Evolutionary conservation across 129 eudicot species (phyloP), one percentile per base, ranked within the genome.

Genomic region (Flaveria sonorensis): DNA sequence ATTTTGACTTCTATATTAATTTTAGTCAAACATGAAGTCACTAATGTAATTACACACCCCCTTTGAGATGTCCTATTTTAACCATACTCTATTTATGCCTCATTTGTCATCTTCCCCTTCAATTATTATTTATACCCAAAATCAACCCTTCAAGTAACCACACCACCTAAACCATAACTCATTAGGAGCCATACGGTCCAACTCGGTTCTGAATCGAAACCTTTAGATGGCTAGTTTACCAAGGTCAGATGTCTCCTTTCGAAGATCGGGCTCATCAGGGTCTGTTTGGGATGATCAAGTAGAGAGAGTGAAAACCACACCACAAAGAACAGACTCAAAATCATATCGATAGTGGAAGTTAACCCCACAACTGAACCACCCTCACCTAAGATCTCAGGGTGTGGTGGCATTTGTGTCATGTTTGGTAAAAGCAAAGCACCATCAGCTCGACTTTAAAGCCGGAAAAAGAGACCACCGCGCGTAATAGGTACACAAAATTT

Each of bases 241-340:
- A 62, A 86, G 93, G 80, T 90, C 96, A 6, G 93, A 83, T 76
- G 72, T 81, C 16, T 88, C 96, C 5, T 90, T 86, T 63, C 82
- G 93, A 82, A 76, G 93, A 77, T 86, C 88, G 46, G 96, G 96
- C 21, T 90, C 96, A 52, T 90, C 96, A 20, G 96, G 96, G 21
- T 55, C 81, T 57, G 86, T 90, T 11, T 90, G 93, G 93, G 96
- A 90, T 47, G 83, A 77, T 45, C 85, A 76, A 36, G 68, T 68
- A 21, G 73, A 80, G 30, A 70, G 24, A 20, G 76, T 26, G 19
- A 62, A 62, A 62, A 11, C 3, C 21, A 61, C 64, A n/a, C 30
- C 55, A 52, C 63, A 53, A 71, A 71, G 46, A 51, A 10, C 53
- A 12, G 67, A 67, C 61, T 47, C 83, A 2, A 85, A 43, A 55